Conservation (phyloP, 306 rosid species). For the Prunus kanzakura region DNA sequence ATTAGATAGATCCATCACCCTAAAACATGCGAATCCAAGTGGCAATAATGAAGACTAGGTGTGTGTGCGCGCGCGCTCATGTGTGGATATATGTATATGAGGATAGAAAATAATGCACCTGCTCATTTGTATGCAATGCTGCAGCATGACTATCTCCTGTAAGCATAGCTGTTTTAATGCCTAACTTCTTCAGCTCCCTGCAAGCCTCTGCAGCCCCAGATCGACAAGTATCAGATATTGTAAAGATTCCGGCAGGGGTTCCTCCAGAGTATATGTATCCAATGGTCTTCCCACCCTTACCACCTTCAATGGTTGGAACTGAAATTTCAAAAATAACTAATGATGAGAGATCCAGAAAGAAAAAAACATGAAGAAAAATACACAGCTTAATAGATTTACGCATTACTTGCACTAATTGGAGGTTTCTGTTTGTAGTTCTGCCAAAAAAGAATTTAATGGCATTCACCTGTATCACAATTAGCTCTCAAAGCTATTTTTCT, state of each 20-base stretch:
- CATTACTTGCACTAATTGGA: too few species aligned
- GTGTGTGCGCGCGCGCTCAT: too few species aligned
- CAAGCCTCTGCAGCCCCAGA: conserved; percentile 72
- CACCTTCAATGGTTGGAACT: conserved; percentile 60
- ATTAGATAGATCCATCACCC: too few species aligned
- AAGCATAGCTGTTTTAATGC: conserved; percentile 84
- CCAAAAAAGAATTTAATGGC: not conserved
- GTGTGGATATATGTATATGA: not conserved
- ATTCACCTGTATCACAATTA: conserved; percentile 57
- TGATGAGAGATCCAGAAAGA: conserved; percentile 1
- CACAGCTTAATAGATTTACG: not conserved
- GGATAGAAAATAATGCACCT: conserved; percentile 42
- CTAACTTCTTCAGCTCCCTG: conserved; percentile 52
- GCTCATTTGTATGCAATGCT: conserved; percentile 70
- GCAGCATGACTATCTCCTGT: conserved; percentile 80
- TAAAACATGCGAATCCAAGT: too few species aligned
- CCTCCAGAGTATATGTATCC: conserved; percentile 68
- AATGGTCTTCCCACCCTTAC: conserved; percentile 58
- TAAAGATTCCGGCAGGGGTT: conserved; percentile 55
- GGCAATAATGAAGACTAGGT: too few species aligned
- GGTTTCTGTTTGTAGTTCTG: not conserved
- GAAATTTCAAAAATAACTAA: conserved; percentile 16
- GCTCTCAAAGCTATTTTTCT: conserved; percentile 64
- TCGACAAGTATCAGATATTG: conserved; percentile 74
- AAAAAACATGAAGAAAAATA: not conserved